These are phyloP conservation scores for Abrus pulchellus DNA, from an alignment of 306 rosid species.

Conservation along the genomic window DNA sequence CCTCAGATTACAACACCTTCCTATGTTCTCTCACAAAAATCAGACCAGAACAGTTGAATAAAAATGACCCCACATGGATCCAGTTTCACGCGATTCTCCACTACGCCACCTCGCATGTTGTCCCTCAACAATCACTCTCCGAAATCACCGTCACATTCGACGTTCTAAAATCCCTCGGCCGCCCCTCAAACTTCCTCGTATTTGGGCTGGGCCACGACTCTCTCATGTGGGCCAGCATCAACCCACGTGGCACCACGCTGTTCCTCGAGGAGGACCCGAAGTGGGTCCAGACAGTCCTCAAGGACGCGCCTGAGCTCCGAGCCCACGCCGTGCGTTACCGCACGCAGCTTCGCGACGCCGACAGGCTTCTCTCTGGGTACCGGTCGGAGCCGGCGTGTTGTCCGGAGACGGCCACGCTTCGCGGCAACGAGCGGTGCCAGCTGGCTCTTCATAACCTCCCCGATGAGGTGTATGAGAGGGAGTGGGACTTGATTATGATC, in stretches of 20 bases:
- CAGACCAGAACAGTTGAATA: neutral
- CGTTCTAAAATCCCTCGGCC: constrained; percentile 61
- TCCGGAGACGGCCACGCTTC: constrained; percentile 54
- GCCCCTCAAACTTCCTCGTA: constrained; percentile 75
- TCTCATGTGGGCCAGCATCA: constrained; percentile 85
- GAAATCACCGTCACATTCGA: constrained; percentile 69
- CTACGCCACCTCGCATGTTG: constrained; percentile 73
- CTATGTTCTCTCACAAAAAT: constrained; percentile 53
- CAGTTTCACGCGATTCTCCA: constrained; percentile 73
- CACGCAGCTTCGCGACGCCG: constrained; percentile 72
- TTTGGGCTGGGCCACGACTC: constrained; percentile 89
- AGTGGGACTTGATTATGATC: constrained; percentile 90
- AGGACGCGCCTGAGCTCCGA: constrained; percentile 59
- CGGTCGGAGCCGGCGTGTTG: constrained; percentile 58
- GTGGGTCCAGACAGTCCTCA: constrained; percentile 78
- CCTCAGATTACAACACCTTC: constrained; percentile 46
- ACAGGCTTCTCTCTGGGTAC: constrained; percentile 58
- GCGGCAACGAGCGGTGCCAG: constrained; percentile 63
- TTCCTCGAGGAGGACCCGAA: constrained; percentile 90
- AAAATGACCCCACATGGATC: neutral
- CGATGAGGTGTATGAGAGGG: constrained; percentile 67
- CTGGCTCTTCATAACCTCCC: constrained; percentile 74
- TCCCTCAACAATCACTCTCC: constrained; percentile 68
- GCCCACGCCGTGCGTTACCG: constrained; percentile 70
- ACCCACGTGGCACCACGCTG: constrained; percentile 72